phyloP scores from a whole-genome alignment of 495 filamentous ascomycete species.

The Tirmania nivea region DNA sequence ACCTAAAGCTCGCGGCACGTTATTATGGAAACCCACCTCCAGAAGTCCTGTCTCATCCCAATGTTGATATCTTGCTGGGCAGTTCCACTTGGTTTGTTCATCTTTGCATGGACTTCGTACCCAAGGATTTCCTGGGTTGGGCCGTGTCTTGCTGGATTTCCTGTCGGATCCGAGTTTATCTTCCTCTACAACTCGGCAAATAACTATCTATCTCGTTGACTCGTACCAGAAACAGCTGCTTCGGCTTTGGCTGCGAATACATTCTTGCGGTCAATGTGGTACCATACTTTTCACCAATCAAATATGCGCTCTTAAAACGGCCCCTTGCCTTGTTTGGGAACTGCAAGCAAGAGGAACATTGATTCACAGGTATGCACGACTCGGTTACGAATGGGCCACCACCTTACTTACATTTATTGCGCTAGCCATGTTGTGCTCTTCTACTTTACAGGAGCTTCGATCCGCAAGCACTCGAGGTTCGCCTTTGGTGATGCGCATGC shows the following conservation, averaged over 20 bases:
- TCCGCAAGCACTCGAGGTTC: slow-evolving; percentile 38
- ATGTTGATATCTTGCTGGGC: slow-evolving; percentile 75
- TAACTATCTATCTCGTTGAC: slow-evolving; percentile 64
- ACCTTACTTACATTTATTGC: slow-evolving; percentile 47
- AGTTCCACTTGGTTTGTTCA: slow-evolving; percentile 55
- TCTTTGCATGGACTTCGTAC: slow-evolving; percentile 70
- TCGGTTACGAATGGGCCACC: slow-evolving; percentile 57
- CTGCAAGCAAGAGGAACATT: too few species aligned
- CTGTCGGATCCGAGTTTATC: slow-evolving; percentile 68
- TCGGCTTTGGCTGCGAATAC: slow-evolving; percentile 72
- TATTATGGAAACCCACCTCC: slow-evolving; percentile 49
- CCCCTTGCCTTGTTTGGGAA: too few species aligned
- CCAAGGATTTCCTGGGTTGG: slow-evolving; percentile 43
- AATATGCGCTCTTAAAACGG: slow-evolving; percentile 33
- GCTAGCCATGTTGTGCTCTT: slow-evolving; percentile 56
- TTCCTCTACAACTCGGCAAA: slow-evolving; percentile 70
- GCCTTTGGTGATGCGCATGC: not conserved
- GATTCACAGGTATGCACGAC: slow-evolving; percentile 18
- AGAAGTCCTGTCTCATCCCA: slow-evolving; percentile 52
- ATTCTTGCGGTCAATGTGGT: slow-evolving; percentile 50
- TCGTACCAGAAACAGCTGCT: slow-evolving; percentile 67
- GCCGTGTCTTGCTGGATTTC: slow-evolving; percentile 48
- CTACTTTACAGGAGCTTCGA: slow-evolving; percentile 48
- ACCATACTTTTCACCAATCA: slow-evolving; percentile 59
- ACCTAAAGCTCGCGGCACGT: slow-evolving; percentile 36